Percentiles rank a stretch among this genome's conserved stretches.
phyloP scores from a whole-genome alignment of 2,329 filamentous ascomycete genomes.

The Pestalotiopsis fici region DNA sequence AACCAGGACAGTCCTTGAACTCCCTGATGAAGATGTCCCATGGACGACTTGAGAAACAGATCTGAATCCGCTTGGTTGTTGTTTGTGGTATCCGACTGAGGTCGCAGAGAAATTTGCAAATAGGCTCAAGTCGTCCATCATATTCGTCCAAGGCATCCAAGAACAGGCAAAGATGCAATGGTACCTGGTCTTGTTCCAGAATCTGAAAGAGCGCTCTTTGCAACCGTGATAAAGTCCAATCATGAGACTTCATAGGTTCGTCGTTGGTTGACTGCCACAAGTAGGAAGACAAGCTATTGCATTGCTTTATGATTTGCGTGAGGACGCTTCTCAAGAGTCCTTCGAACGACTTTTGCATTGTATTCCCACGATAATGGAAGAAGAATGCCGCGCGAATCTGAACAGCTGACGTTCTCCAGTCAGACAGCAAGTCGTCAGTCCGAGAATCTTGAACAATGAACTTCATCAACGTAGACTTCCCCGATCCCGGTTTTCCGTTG shows the following conservation, averaged over 20 bases:
- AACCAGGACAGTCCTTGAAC: slow-evolving; percentile 2
- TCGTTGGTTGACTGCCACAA: neutral
- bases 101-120: slow-evolving; percentile 11
- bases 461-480: slow-evolving; percentile 23
- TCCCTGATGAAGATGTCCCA: slow-evolving; percentile 12
- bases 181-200: slow-evolving; percentile 5
- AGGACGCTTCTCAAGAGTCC: slow-evolving; percentile 18
- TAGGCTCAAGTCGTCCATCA: slow-evolving; percentile 13
- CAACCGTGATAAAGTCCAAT: neutral
- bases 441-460: slow-evolving; percentile 14
- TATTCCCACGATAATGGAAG: slow-evolving; percentile 15
- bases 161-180: slow-evolving; percentile 13
- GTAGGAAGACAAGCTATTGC: neutral
- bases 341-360: slow-evolving; percentile 18
- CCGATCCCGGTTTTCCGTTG: slow-evolving; percentile 19
- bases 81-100: slow-evolving; percentile 1
- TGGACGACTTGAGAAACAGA: slow-evolving; percentile 17
- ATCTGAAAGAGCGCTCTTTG: slow-evolving; percentile 2
- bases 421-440: slow-evolving; percentile 14
- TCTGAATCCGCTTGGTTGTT: slow-evolving; percentile 9
- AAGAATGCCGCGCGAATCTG: slow-evolving; percentile 16
- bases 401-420: slow-evolving; percentile 1
- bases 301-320: neutral
- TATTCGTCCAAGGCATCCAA: slow-evolving; percentile 18
- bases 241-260: neutral